phyloP scores from a whole-genome alignment of 2,329 filamentous ascomycete genomes.

The Geosmithia morbida region DNA sequence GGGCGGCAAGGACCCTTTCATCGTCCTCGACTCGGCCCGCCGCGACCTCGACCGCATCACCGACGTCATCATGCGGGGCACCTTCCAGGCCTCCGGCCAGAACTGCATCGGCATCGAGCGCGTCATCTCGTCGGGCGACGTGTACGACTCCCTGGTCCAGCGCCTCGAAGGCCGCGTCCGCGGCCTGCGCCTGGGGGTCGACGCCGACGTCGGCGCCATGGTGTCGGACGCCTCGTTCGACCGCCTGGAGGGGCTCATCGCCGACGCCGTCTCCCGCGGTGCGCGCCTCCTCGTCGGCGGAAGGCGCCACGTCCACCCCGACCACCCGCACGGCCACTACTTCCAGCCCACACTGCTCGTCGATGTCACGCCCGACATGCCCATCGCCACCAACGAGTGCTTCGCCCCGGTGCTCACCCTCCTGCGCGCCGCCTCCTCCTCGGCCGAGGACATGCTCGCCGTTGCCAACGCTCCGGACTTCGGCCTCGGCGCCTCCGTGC shows the following conservation, averaged over 20 bases:
- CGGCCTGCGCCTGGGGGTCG: constrained; percentile 60
- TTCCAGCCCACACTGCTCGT: constrained; percentile 82
- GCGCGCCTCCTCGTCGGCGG: constrained; percentile 75
- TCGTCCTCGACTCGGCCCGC: constrained; percentile 67
- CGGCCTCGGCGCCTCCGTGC: constrained; percentile 79
- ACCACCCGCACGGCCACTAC: constrained; percentile 70
- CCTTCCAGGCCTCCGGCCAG: constrained; percentile 89
- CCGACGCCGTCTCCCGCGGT: constrained; percentile 62
- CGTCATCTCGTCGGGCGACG: constrained; percentile 63
- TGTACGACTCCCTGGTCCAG: constrained; percentile 59
- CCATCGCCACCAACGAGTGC: constrained; percentile 77
- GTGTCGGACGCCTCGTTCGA: constrained; percentile 67
- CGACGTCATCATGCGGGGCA: constrained; percentile 77
- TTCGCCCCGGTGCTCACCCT: constrained; percentile 85
- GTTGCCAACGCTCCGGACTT: constrained; percentile 78
- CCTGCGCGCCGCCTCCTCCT: constrained; percentile 55
- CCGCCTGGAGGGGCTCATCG: constrained; percentile 62
- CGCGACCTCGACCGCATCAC: constrained; percentile 55
- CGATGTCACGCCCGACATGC: constrained; percentile 79
- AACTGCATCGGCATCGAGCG: constrained; percentile 98
- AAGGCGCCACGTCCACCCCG: constrained; percentile 53
- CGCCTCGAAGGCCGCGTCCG: constrained; percentile 61
- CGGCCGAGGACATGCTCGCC: constrained; percentile 47
- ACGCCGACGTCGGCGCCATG: constrained; percentile 77
- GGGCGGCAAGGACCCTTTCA: constrained; percentile 86